Evolutionary conservation across 257 asterid species (phyloP).

Genomic region (Solanum sejunctum): DNA sequence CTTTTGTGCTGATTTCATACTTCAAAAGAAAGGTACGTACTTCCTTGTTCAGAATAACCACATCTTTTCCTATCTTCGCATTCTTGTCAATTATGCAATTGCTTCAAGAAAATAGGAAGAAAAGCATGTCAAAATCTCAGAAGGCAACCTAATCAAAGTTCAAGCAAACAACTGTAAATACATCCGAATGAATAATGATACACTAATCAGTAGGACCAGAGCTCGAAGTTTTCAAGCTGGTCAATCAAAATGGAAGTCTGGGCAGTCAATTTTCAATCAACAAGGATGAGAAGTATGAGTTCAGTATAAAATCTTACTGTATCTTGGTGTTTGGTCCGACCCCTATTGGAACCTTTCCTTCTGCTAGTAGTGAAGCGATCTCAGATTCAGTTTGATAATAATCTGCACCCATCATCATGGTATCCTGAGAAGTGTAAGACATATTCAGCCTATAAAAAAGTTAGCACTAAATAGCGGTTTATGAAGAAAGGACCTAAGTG

Average conservation of each 20-base stretch:
- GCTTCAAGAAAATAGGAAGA: slow-evolving; percentile 23
- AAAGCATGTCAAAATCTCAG: neutral
- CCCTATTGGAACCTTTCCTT: slow-evolving; percentile 86
- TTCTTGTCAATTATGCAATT: slow-evolving; percentile 96
- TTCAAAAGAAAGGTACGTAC: slow-evolving; percentile 27
- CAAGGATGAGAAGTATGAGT: neutral
- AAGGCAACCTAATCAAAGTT: neutral
- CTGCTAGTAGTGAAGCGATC: slow-evolving; percentile 61
- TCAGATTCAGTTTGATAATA: slow-evolving; percentile 83
- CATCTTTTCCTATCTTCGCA: slow-evolving; percentile 82
- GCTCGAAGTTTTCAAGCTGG: neutral
- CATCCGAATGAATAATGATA: neutral
- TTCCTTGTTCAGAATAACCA: slow-evolving; percentile 69
- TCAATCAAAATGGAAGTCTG: neutral
- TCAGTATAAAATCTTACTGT: slow-evolving; percentile 22
- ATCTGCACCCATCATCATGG: slow-evolving; percentile 99
- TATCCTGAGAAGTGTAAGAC: slow-evolving; percentile 41
- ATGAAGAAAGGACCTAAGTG: neutral
- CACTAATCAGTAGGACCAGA: neutral
- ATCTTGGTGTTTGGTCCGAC: slow-evolving; percentile 82
- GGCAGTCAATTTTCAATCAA: neutral
- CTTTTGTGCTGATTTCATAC: neutral
- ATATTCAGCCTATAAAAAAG: neutral
- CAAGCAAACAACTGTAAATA: neutral
- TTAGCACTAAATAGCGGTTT: neutral